These are phyloP conservation scores for Akanthomyces muscarius DNA, from an alignment of 2,329 filamentous ascomycete genomes.

Conservation along the genomic window DNA sequence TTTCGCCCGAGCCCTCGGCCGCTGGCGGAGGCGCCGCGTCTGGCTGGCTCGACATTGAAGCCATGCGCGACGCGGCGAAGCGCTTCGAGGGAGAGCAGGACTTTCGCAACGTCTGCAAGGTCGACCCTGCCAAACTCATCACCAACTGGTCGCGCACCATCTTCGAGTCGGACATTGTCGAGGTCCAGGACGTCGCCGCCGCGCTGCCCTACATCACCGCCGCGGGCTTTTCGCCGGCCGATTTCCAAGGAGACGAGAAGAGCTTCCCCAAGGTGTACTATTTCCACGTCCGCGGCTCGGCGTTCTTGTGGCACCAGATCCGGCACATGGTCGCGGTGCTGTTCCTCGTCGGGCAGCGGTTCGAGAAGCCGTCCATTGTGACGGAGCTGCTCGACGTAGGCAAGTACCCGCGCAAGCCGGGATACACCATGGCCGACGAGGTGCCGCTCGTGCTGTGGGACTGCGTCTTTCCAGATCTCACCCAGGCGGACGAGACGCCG, in stretches of 20 bases:
- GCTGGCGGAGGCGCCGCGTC: slow-evolving; percentile 36
- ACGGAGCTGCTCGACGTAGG: slow-evolving; percentile 68
- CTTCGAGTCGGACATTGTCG: slow-evolving; percentile 73
- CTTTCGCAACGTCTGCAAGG: slow-evolving; percentile 95
- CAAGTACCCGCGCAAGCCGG: slow-evolving; percentile 70
- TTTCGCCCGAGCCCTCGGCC: slow-evolving; percentile 53
- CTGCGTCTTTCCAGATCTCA: slow-evolving; percentile 67
- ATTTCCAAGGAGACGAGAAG: slow-evolving; percentile 16
- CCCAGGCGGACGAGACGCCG: slow-evolving; percentile 28
- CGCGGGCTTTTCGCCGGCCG: slow-evolving; percentile 32
- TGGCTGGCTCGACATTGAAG: slow-evolving; percentile 82
- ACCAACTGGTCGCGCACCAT: slow-evolving; percentile 76
- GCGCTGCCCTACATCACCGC: slow-evolving; percentile 53
- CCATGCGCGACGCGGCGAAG: slow-evolving; percentile 79
- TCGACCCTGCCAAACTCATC: slow-evolving; percentile 87
- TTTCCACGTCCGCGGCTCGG: slow-evolving; percentile 83
- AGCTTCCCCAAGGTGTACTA: slow-evolving; percentile 68
- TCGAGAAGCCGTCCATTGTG: slow-evolving; percentile 72
- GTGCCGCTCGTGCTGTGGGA: slow-evolving; percentile 92
- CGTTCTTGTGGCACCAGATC: slow-evolving; percentile 98
- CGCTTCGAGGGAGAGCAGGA: slow-evolving; percentile 81
- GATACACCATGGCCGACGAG: slow-evolving; percentile 88
- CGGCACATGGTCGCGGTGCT: slow-evolving; percentile 87
- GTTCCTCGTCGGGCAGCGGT: slow-evolving; percentile 87
- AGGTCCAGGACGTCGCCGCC: slow-evolving; percentile 53